These are phyloP conservation scores for Cenchrus purpureus DNA, from an alignment of 176 grass and related monocot species.

Conservation along the genomic window DNA sequence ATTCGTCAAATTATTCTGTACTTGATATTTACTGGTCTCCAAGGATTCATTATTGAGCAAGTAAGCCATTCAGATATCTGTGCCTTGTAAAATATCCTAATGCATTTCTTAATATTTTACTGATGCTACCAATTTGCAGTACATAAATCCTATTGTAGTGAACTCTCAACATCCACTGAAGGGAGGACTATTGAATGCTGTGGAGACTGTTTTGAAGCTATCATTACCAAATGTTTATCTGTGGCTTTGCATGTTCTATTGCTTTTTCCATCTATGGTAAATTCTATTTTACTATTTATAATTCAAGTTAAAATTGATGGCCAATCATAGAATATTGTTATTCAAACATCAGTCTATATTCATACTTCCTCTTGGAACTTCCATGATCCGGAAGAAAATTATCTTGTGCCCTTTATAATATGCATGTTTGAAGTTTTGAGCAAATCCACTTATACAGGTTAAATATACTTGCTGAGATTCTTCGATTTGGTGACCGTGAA, in stretches of 20 bases:
- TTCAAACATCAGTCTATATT: constrained; percentile 21
- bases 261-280: constrained; percentile 98
- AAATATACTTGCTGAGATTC: constrained; percentile 98
- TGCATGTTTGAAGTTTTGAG: constrained; percentile 25
- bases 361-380: not conserved
- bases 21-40: constrained; percentile 89
- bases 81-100: constrained; percentile 9
- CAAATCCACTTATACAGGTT: constrained; percentile 68
- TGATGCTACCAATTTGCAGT: constrained; percentile 60
- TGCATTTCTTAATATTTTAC: constrained; percentile 19
- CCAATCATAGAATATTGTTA: not conserved
- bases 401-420: not conserved
- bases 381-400: not conserved
- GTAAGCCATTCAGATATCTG: constrained; percentile 51
- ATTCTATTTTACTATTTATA: constrained; percentile 30
- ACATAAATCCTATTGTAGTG: constrained; percentile 95
- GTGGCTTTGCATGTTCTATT: constrained; percentile 99
- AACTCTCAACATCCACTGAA: constrained; percentile 97
- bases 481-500: constrained; percentile 94
- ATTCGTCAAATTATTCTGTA: constrained; percentile 86
- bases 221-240: constrained; percentile 95
- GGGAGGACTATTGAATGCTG: constrained; percentile 73
- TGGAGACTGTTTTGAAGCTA: constrained; percentile 90
- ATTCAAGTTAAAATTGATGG: constrained; percentile 23
- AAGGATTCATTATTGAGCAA: constrained; percentile 98